Conservation (phyloP, 306 rosid species). For the Myrica gale region DNA sequence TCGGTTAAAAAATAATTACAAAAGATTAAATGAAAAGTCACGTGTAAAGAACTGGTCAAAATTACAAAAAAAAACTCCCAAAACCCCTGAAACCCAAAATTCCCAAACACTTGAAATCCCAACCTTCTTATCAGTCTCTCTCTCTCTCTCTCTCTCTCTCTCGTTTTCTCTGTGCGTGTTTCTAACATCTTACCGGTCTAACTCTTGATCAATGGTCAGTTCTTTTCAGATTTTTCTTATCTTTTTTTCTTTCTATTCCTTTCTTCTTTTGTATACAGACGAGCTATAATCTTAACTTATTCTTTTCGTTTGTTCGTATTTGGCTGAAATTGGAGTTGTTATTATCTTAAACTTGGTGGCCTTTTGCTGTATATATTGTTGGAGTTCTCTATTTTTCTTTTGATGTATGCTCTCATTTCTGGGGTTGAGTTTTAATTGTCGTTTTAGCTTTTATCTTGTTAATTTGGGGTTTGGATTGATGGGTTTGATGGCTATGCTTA, state of each 20-base stretch:
- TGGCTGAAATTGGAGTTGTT: not conserved
- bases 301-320: not conserved
- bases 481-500: conserved; percentile 31
- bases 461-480: conserved; percentile 22
- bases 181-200: conserved; percentile 9
- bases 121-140: no score
- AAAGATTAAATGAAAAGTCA: no score
- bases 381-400: not conserved
- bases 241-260: not conserved
- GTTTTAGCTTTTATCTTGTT: conserved; percentile 6
- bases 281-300: not conserved
- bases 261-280: not conserved
- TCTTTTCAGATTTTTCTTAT: conserved; percentile 23
- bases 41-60: no score
- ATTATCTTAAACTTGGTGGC: conserved; percentile 13
- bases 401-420: not conserved
- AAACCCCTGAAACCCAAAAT: no score
- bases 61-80: no score
- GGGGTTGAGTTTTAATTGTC: conserved; percentile 18
- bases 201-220: conserved; percentile 20
- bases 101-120: no score
- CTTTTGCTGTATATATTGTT: conserved; percentile 11
- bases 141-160: conserved; percentile 14
- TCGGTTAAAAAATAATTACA: no score
- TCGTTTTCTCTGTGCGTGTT: not conserved